Evolutionary conservation across 495 filamentous ascomycete genomes (phyloP), one percentile per base, ranked within the genome.

Genomic region (Aspergillus sparsus): DNA sequence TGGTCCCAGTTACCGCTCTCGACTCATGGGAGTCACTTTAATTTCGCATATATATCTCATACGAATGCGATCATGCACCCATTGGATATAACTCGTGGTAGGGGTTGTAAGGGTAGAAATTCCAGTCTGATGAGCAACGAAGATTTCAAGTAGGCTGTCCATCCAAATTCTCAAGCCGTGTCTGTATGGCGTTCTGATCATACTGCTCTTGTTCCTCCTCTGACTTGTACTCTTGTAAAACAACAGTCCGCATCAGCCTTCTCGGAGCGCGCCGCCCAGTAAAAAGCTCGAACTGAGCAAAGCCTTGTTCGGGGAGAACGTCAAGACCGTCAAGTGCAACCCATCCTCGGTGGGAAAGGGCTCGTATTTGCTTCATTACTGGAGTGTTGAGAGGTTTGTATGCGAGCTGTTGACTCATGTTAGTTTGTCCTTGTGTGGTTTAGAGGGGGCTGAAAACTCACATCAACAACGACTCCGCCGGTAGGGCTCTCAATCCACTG

Each of bases 211-310:
- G 67, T 16, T 68, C 71, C 49, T 76, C 75, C 11, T 78, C 75
- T 7, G 64, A 69, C 53, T 70, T 68, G 53, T 77, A 78, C 49
- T 78, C 73, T 47, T 75, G 66, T 7, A 78, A 62, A 6, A 78
- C 70, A 35, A 78, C 70, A 8, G 67, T 73, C 7, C 75, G 71
- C 89, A 93, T 92, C 7, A 89, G 61, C 47, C 82, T 79, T 52
- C 86, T 82, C 0, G 89, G 90, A 16, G 89, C 89, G 65, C 87
- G 82, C 21, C 89, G 80, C 1, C 89, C 90, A 1, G 89, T 90
- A 73, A 92, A 90, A 13, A 92, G 72, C 68, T 92, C 89, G 65
- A 92, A 93, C 33, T 90, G 88, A 42, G 89, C 88, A 68, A 89
- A 90, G 0, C 87, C 90, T 77, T 91, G 89, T 71, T 92, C 89